phyloP scores from a whole-genome alignment of 805 yeast species.

The Torulaspora indica region DNA sequence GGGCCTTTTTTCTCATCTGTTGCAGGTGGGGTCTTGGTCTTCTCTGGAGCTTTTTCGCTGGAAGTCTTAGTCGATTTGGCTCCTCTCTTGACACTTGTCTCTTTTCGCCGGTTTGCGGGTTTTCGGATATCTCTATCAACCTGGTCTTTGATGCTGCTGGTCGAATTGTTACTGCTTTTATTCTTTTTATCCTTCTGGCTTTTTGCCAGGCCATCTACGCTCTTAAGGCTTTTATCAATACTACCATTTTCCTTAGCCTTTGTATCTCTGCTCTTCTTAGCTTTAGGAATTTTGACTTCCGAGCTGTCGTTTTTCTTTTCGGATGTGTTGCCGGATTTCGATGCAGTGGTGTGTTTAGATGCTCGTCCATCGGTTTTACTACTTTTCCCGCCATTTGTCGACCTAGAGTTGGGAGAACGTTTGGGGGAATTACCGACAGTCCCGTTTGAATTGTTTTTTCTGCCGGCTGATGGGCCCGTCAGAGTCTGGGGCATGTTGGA shows the following conservation, averaged over 20 bases:
- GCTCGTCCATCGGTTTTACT: neutral
- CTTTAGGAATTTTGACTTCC: neutral
- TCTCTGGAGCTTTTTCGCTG: neutral
- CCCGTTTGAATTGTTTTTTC: neutral
- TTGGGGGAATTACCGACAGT: neutral
- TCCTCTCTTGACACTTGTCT: neutral
- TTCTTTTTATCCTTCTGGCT: neutral
- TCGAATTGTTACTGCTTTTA: neutral
- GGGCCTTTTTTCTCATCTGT: neutral
- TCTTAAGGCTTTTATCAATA: neutral
- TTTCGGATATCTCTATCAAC: neutral
- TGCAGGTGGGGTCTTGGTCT: neutral
- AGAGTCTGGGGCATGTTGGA: neutral
- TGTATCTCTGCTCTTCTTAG: neutral
- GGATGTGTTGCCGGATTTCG: neutral
- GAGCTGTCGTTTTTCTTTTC: neutral
- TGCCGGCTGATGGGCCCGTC: neutral
- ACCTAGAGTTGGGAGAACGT: too few relatives aligned
- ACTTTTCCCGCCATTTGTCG: neutral
- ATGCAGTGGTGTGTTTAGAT: neutral
- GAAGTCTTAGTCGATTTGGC: neutral
- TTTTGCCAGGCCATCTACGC: neutral
- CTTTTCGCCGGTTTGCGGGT: neutral
- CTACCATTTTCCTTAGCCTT: neutral
- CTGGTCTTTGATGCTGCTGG: neutral